Evolutionary conservation across 495 filamentous ascomycete species (phyloP), one percentile per base, ranked within the genome.

Genomic region (Daldinia decipiens): DNA sequence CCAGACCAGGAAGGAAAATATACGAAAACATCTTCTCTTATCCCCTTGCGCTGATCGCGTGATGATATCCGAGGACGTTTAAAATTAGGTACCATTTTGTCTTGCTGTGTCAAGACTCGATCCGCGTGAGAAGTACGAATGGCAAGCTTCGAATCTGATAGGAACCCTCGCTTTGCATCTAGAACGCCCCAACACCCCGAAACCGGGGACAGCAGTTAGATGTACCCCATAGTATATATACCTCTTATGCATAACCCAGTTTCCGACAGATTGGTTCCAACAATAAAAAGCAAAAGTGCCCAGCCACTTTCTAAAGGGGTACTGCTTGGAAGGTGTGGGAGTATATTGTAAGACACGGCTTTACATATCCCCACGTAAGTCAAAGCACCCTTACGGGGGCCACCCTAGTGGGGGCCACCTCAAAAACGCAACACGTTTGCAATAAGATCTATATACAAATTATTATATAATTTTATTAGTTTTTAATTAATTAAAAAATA

Each of bases 261-360:
- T 67, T 71, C 69, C 69, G 69, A 59, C 54, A 63, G 64, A 53
- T 39, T 67, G 69, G 69, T 54, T 54, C 62, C 57, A 62, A 57
- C 24, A 26, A 24, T 34, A 51, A 45, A 26, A 26, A 32, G 34
- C 12, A 34, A 34, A 43, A 52, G 21, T 39, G 29, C 26, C 19
- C 59, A 21, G 36, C 29, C 24, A 62, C 61, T 38, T 17, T 57
- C 40, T 52, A 53, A 19, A 47, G 59, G 43, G 8, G 43, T 47
- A 47, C 19, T 47, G n/a, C 17, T 47, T 47, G 43, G 19, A 21
- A 47, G 24, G 8, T 47, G 19, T 47, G 43, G 17, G 43, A 47
- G 21, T 47, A 47, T 8, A 47, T 11, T 47, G 43, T 47, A 47
- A 9, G 43, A 47, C 43, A 21, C 43, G 17, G 43, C 17, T 47